Conservation (phyloP, 73 alveolate species). For the Breviolum minutum region DNA sequence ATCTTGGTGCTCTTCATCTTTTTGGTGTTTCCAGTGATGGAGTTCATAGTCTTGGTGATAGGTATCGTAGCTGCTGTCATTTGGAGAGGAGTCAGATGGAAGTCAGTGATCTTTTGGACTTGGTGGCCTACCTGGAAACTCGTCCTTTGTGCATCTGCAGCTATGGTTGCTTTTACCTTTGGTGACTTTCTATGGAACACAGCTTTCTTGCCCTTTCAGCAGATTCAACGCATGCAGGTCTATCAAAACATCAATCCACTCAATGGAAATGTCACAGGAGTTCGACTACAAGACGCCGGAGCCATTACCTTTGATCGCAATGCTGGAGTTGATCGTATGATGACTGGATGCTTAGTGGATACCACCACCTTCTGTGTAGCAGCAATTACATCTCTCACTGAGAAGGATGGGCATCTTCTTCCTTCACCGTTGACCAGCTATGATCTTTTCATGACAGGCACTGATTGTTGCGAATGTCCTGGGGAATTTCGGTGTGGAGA, state of each 20-base stretch:
- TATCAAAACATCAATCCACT: constrained; percentile 54
- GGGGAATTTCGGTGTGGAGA: constrained; percentile 89
- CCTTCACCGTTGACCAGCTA: constrained; percentile 40
- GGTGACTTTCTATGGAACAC: constrained; percentile 19
- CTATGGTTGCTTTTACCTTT: background rate
- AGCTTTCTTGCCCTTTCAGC: background rate
- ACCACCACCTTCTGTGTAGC: constrained; percentile 75
- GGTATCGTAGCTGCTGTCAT: constrained; percentile 33
- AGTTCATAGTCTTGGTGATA: constrained; percentile 7
- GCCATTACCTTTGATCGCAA: constrained; percentile 40
- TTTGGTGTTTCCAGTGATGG: constrained; percentile 57
- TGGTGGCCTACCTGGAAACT: constrained; percentile 92
- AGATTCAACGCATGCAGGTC: constrained; percentile 57
- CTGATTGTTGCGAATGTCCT: constrained; percentile 92
- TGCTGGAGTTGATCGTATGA: constrained; percentile 54
- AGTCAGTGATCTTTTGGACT: constrained; percentile 58
- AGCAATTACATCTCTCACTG: constrained; percentile 27
- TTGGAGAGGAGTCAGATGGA: constrained; percentile 74
- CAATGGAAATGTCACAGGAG: constrained; percentile 25
- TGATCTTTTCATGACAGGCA: constrained; percentile 88
- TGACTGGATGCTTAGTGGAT: constrained; percentile 77
- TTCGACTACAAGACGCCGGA: constrained; percentile 78
- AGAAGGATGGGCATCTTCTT: constrained; percentile 53
- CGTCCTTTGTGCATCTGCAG: constrained; percentile 30
- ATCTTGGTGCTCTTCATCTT: constrained; percentile 8